A percentile compares a stretch with the other conserved stretches of the same genome.
Conservation (phyloP, 2,329 filamentous ascomycete genomes). For the Lachnellula hyalina region DNA sequence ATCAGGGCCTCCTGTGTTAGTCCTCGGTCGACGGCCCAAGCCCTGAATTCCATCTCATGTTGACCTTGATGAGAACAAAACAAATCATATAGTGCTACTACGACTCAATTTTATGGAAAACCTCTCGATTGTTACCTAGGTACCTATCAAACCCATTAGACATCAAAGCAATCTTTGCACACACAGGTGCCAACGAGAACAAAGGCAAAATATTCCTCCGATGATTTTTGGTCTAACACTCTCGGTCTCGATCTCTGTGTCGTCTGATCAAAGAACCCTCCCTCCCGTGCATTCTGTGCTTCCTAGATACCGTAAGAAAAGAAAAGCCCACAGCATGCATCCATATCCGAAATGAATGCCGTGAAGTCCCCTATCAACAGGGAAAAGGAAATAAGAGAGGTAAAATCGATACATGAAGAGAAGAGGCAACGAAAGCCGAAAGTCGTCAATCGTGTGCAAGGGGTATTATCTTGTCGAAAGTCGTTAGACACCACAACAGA, state of each 20-base stretch:
- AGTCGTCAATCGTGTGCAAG: constrained; percentile 27
- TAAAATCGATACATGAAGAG: constrained; percentile 28
- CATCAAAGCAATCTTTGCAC: constrained; percentile 1
- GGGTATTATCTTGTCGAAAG: constrained; percentile 28
- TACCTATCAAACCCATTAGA: neutral
- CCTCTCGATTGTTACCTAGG: neutral
- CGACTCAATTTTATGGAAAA: neutral
- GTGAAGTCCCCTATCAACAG: constrained; percentile 1
- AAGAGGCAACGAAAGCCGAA: constrained; percentile 23
- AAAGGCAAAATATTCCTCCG: constrained; percentile 1
- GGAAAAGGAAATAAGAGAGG: constrained; percentile 9
- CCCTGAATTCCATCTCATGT: neutral
- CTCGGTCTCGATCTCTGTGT: neutral
- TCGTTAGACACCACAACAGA: constrained; percentile 17
- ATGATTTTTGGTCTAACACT: constrained; percentile 11
- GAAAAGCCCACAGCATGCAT: neutral
- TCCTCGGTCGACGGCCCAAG: neutral
- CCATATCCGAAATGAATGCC: constrained; percentile 1
- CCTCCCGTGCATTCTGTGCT: constrained; percentile 8
- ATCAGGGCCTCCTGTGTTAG: no score
- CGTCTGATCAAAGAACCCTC: constrained; percentile 13
- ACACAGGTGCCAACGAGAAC: constrained; percentile 1
- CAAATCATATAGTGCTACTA: neutral
- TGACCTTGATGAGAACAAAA: neutral
- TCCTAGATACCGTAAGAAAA: neutral